A percentile compares a stretch with the other conserved stretches of the same genome.
These are phyloP conservation scores for Penicillium roqueforti DNA, from an alignment of 495 filamentous ascomycete species.

Conservation along the genomic window DNA sequence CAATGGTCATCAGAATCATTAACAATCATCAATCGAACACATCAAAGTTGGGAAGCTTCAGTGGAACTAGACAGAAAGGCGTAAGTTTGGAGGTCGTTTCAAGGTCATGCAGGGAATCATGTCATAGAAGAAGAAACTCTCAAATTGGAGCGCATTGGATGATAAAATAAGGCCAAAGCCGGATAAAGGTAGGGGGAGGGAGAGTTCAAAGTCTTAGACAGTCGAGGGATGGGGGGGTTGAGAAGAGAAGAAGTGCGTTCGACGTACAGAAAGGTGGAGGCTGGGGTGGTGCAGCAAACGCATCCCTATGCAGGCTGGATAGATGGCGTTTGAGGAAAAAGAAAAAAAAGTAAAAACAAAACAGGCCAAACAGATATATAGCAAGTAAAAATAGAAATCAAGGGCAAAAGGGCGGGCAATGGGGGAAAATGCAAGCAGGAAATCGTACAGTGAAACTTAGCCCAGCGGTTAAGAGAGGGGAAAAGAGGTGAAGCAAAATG, in stretches of 20 bases:
- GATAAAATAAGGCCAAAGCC: conserved; percentile 10
- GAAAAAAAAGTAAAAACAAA: conserved; percentile 22
- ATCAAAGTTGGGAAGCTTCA: conserved; percentile 21
- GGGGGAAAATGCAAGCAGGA: conserved; percentile 5
- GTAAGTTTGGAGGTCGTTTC: conserved; percentile 10
- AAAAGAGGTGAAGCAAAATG: conserved; percentile 12
- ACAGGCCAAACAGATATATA: conserved; percentile 27
- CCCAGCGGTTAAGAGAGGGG: conserved; percentile 6
- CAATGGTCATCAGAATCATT: conserved; percentile 52
- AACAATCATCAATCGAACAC: conserved; percentile 50
- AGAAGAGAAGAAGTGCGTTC: conserved; percentile 7
- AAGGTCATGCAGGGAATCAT: conserved; percentile 19
- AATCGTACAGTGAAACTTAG: conserved; percentile 8
- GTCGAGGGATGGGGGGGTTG: conserved; percentile 12
- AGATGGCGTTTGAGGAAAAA: conserved; percentile 27
- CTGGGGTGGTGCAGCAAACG: conserved; percentile 31
- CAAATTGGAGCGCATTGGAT: conserved; percentile 12
- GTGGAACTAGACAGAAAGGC: conserved; percentile 13
- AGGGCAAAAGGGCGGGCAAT: conserved; percentile 7
- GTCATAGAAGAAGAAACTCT: conserved; percentile 7
- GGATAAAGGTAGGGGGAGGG: conserved; percentile 12
- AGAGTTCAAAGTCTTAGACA: conserved; percentile 18
- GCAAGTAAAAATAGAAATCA: conserved; percentile 22
- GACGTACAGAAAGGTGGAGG: conserved; percentile 30
- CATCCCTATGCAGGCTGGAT: conserved; percentile 23